These are phyloP conservation scores for Zostera marina DNA, from an alignment of 116 monocot genomes.

Conservation along the genomic window DNA sequence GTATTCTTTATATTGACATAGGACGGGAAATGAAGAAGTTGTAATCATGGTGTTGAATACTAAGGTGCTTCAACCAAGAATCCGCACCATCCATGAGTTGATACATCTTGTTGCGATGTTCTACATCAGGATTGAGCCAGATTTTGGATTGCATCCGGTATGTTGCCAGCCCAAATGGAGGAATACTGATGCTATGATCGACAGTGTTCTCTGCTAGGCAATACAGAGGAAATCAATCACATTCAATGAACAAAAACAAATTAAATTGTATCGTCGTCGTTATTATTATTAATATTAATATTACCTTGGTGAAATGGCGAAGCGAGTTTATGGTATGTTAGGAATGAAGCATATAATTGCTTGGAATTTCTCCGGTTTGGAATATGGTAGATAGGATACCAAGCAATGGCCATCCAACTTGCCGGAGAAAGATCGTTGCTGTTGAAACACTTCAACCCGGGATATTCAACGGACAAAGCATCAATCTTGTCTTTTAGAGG, in stretches of 20 bases:
- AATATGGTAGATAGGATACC: constrained; percentile 81
- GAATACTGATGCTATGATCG: constrained; percentile 18
- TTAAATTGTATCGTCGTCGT: background rate
- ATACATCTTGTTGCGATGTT: constrained; percentile 17
- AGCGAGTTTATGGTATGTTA: constrained; percentile 74
- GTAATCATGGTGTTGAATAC: constrained; percentile 55
- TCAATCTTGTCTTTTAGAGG: constrained; percentile 47
- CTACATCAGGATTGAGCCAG: constrained; percentile 37
- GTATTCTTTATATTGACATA: background rate
- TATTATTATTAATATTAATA: background rate
- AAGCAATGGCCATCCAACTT: constrained; percentile 78
- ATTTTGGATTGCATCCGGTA: constrained; percentile 54
- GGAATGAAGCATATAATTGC: constrained; percentile 56
- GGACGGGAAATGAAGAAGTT: constrained; percentile 14
- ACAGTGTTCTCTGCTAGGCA: background rate
- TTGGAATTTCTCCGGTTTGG: constrained; percentile 35
- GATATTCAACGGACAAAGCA: constrained; percentile 27
- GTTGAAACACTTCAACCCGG: constrained; percentile 31
- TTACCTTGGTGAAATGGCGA: constrained; percentile 75
- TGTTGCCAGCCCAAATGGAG: constrained; percentile 58
- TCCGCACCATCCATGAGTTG: constrained; percentile 35
- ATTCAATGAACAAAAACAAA: background rate
- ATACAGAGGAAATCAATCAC: no score
- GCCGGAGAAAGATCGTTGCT: constrained; percentile 58
- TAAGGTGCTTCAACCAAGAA: constrained; percentile 68